Percentiles rank a stretch among this genome's conserved stretches.
Conservation (phyloP, 2,329 filamentous ascomycete genomes). For the Emergomyces orientalis region DNA sequence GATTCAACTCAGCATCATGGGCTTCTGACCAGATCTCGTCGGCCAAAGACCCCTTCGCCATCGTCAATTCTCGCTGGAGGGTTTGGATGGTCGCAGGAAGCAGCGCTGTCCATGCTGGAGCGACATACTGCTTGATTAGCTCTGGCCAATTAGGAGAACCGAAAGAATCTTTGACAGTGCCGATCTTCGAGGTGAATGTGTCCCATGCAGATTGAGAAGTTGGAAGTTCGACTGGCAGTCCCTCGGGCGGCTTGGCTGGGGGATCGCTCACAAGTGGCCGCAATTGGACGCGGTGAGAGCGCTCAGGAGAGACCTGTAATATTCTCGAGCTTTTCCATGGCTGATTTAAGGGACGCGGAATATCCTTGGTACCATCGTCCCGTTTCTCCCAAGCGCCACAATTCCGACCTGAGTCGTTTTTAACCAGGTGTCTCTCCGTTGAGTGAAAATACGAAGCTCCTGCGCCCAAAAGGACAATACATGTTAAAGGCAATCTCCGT, state of each 20-base stretch:
- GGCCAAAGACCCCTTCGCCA: constrained; percentile 77
- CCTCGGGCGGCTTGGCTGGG: constrained; percentile 14
- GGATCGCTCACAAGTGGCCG: neutral
- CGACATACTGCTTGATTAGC: constrained; percentile 57
- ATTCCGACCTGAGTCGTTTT: constrained; percentile 14
- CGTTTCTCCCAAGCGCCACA: constrained; percentile 9
- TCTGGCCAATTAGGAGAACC: constrained; percentile 37
- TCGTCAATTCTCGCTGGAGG: constrained; percentile 76
- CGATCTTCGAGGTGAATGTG: constrained; percentile 43
- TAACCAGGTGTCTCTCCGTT: constrained; percentile 6
- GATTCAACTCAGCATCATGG: constrained; percentile 70
- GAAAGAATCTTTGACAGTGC: constrained; percentile 33
- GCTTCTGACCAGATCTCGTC: constrained; percentile 92
- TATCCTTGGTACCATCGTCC: neutral
- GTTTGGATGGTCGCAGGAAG: constrained; percentile 71
- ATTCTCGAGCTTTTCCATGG: neutral
- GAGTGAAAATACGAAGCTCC: constrained; percentile 20
- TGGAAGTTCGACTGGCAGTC: constrained; percentile 13
- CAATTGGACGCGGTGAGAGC: neutral
- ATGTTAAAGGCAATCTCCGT: constrained; percentile 30
- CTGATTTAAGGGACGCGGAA: neutral
- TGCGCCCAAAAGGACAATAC: constrained; percentile 22
- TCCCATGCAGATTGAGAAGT: constrained; percentile 35
- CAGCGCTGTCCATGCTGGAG: constrained; percentile 72
- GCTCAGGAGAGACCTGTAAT: neutral